Evolutionary conservation across 2,329 filamentous ascomycete genomes (phyloP).

Genomic region (Alternaria brassicicola): DNA sequence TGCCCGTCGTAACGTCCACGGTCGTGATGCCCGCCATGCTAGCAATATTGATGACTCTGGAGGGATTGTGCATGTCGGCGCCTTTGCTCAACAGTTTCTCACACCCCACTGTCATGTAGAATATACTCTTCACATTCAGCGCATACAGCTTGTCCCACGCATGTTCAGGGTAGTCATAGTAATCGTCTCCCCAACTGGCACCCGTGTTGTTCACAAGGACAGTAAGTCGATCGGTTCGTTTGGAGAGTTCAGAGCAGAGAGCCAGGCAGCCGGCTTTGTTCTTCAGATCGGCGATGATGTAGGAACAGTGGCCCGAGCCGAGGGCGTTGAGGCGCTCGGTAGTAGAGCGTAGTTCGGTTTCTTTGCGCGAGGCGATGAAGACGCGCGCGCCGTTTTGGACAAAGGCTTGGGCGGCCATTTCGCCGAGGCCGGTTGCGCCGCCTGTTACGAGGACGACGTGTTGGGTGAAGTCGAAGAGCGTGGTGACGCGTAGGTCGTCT

Average conservation of each 20-base stretch:
- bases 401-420: slow-evolving; percentile 62
- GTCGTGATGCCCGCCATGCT: slow-evolving; percentile 56
- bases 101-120: slow-evolving; percentile 55
- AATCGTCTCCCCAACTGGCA: slow-evolving; percentile 62
- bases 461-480: slow-evolving; percentile 45
- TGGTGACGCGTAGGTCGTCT: slow-evolving; percentile 42
- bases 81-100: slow-evolving; percentile 57
- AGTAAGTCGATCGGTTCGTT: slow-evolving; percentile 52
- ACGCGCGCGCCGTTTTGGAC: slow-evolving; percentile 60
- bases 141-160: slow-evolving; percentile 65
- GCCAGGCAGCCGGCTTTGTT: slow-evolving; percentile 58
- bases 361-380: slow-evolving; percentile 61
- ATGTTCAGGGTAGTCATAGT: slow-evolving; percentile 63
- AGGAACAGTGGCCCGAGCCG: slow-evolving; percentile 58
- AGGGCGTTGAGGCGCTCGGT: slow-evolving; percentile 56
- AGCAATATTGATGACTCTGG: slow-evolving; percentile 61
- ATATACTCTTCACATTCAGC: slow-evolving; percentile 61
- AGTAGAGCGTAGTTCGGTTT: slow-evolving; percentile 56
- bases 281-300: slow-evolving; percentile 60
- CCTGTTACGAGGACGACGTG: slow-evolving; percentile 58
- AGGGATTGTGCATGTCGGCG: slow-evolving; percentile 51
- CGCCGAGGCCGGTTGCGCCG: slow-evolving; percentile 59
- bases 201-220: slow-evolving; percentile 61
- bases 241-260: slow-evolving; percentile 56
- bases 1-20: slow-evolving; percentile 53